Percentiles rank a stretch among this genome's conserved stretches.
Evolutionary conservation across 805 yeast genomes (phyloP).

Genomic region (Nakazawaea holstii): DNA sequence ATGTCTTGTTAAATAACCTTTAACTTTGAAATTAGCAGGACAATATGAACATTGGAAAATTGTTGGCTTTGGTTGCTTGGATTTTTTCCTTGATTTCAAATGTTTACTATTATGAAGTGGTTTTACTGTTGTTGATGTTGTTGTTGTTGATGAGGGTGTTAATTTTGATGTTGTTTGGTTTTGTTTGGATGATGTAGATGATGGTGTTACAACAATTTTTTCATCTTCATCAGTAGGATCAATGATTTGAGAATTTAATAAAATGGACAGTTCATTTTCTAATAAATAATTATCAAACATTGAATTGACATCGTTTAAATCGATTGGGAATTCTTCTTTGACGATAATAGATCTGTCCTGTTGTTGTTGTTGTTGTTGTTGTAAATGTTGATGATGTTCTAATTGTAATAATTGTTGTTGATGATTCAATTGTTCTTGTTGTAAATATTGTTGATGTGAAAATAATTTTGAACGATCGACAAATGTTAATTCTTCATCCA

Average conservation of each 20-base stretch:
- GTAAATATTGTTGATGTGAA: neutral
- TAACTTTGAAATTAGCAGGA: slow-evolving; percentile 41
- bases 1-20: slow-evolving; percentile 52
- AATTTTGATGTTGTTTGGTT: neutral
- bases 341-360: too few species aligned
- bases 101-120: neutral
- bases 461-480: slow-evolving; percentile 1
- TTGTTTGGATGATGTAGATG: neutral
- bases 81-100: neutral
- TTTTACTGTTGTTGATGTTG: neutral
- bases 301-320: slow-evolving; percentile 1
- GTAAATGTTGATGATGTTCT: neutral
- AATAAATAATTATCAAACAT: slow-evolving; percentile 4
- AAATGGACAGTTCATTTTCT: slow-evolving; percentile 1
- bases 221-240: neutral
- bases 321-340: slow-evolving; percentile 1
- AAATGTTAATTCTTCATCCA: slow-evolving; percentile 14
- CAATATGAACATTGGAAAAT: slow-evolving; percentile 38
- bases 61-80: neutral
- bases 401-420: neutral
- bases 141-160: neutral
- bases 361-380: neutral
- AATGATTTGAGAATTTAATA: neutral
- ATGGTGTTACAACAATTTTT: neutral
- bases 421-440: slow-evolving; percentile 6